Conservation (phyloP, 2,329 filamentous ascomycete genomes). For the Aspergillus uvarum region DNA sequence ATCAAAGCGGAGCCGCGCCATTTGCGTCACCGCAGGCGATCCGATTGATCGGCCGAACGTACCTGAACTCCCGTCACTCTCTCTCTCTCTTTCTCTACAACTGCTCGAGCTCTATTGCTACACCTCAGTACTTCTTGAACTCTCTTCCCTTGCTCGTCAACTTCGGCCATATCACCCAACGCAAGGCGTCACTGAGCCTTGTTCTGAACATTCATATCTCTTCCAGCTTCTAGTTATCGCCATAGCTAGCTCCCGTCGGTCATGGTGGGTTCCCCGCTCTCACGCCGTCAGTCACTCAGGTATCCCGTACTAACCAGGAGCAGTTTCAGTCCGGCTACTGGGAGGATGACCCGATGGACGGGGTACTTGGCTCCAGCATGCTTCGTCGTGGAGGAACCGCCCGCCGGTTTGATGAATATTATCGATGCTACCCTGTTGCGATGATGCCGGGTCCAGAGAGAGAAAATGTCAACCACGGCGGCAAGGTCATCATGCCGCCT, state of each 20-base stretch:
- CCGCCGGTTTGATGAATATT: constrained; percentile 96
- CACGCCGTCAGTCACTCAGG: background rate
- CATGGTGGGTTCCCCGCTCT: constrained; percentile 27
- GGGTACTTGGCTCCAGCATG: constrained; percentile 56
- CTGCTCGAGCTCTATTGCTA: background rate
- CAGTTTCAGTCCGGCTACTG: constrained; percentile 52
- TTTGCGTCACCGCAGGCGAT: constrained; percentile 39
- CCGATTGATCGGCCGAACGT: constrained; percentile 11
- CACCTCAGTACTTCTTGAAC: background rate
- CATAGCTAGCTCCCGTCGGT: background rate
- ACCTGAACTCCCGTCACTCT: constrained; percentile 1
- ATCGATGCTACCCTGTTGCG: constrained; percentile 90
- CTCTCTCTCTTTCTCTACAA: background rate
- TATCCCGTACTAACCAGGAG: constrained; percentile 1
- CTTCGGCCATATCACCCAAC: background rate
- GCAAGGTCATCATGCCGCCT: constrained; percentile 96
- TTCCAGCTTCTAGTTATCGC: background rate
- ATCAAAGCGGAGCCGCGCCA: constrained; percentile 33
- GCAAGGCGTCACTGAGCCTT: background rate
- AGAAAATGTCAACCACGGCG: constrained; percentile 88
- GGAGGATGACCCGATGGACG: constrained; percentile 53
- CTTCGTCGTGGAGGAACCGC: constrained; percentile 50
- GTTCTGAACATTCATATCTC: background rate
- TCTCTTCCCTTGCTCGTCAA: background rate
- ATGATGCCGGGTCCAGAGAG: constrained; percentile 92